Evolutionary conservation across 495 filamentous ascomycete genomes (phyloP).

Genomic region (Apodospora peruviana): DNA sequence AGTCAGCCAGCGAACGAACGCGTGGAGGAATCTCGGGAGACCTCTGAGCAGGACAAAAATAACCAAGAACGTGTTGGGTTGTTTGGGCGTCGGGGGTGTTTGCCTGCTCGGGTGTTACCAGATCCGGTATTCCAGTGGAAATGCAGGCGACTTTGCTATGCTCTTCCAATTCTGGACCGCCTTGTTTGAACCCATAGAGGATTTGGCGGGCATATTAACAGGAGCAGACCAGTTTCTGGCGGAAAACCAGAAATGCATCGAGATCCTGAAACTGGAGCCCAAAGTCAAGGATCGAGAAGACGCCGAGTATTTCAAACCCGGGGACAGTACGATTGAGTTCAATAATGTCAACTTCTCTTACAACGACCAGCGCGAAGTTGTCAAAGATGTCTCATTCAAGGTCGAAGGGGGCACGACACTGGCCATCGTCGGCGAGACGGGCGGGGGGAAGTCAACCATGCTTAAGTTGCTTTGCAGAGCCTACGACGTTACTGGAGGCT

Average conservation of each 20-base stretch:
- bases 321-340: constrained; percentile 74
- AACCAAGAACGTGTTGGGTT: neutral
- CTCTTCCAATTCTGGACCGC: constrained; percentile 7
- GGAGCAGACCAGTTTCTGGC: constrained; percentile 68
- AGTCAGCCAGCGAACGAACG: neutral
- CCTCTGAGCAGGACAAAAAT: neutral
- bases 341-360: constrained; percentile 80
- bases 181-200: neutral
- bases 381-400: constrained; percentile 18
- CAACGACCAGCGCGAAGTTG: constrained; percentile 36
- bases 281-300: constrained; percentile 65
- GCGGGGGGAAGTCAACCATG: constrained; percentile 53
- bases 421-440: constrained; percentile 52
- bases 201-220: neutral
- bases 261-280: constrained; percentile 68
- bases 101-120: constrained; percentile 5
- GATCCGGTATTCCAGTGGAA: constrained; percentile 1
- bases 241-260: neutral
- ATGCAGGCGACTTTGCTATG: constrained; percentile 9
- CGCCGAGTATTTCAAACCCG: constrained; percentile 45
- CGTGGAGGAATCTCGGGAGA: neutral
- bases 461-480: constrained; percentile 52
- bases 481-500: constrained; percentile 62
- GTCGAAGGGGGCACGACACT: constrained; percentile 48
- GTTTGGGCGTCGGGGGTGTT: neutral